phyloP scores from a whole-genome alignment of 2,329 filamentous ascomycete species.

The Cladosporium sphaerospermum region DNA sequence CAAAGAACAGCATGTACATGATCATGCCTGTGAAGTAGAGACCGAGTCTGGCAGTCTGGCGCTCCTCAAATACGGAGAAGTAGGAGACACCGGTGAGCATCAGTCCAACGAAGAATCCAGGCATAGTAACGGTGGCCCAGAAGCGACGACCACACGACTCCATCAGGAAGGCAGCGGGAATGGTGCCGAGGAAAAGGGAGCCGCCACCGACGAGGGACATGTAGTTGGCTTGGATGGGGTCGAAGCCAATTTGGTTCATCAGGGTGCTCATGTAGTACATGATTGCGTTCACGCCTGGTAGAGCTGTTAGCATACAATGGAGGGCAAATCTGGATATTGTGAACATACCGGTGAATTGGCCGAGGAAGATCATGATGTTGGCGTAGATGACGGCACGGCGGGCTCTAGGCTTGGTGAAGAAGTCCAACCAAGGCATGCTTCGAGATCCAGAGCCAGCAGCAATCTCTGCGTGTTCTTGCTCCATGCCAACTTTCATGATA shows the following conservation, averaged over 20 bases:
- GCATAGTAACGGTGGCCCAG: constrained; percentile 57
- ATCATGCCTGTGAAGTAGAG: constrained; percentile 63
- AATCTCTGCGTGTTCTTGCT: constrained; percentile 49
- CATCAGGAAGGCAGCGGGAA: constrained; percentile 52
- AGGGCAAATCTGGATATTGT: constrained; percentile 44
- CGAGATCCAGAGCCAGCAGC: constrained; percentile 47
- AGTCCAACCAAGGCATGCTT: constrained; percentile 65
- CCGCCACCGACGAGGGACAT: constrained; percentile 65
- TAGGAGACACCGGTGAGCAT: constrained; percentile 60
- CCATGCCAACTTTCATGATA: constrained; percentile 59
- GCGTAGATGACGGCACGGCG: constrained; percentile 61
- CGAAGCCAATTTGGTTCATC: constrained; percentile 63
- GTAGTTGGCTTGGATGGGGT: constrained; percentile 57
- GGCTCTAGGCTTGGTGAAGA: constrained; percentile 64
- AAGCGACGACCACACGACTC: constrained; percentile 66
- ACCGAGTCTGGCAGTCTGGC: constrained; percentile 34
- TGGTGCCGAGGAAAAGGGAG: constrained; percentile 45
- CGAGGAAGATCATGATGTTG: constrained; percentile 63
- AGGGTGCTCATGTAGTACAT: constrained; percentile 61
- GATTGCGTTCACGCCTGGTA: constrained; percentile 14
- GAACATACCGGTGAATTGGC: constrained; percentile 57
- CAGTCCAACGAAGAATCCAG: constrained; percentile 51
- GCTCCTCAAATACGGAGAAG: constrained; percentile 35
- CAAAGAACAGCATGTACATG: constrained; percentile 64
- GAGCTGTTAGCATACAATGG: neutral